A percentile compares a stretch with the other conserved stretches of the same genome.
phyloP scores from a whole-genome alignment of 2,329 filamentous ascomycete genomes.

The Chaetomiaceae sp. region DNA sequence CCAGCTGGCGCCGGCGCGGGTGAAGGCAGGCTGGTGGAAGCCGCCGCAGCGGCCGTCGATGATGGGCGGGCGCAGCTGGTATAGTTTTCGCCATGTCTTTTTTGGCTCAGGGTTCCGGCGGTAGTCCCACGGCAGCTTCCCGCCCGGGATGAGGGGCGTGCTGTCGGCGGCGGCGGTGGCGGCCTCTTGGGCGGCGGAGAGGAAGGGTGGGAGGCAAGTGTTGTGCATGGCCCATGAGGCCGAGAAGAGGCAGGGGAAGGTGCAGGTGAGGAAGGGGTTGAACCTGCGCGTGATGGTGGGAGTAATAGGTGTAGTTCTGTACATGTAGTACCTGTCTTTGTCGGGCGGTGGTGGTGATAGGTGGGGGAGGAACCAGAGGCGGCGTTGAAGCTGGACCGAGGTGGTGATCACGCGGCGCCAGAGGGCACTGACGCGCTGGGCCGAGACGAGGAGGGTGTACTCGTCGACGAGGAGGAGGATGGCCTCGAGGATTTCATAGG shows the following conservation, averaged over 20 bases:
- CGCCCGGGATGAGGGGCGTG: too few relatives aligned
- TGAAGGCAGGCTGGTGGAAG: background rate
- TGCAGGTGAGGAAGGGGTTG: background rate
- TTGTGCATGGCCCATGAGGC: too few relatives aligned
- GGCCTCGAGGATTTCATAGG: constrained; percentile 10
- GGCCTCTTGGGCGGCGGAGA: background rate
- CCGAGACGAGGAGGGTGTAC: constrained; percentile 6
- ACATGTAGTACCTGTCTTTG: too few relatives aligned
- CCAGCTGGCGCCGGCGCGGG: background rate
- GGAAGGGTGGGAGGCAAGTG: background rate
- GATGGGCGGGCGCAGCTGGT: background rate
- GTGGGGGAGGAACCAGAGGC: constrained; percentile 8
- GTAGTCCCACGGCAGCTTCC: background rate
- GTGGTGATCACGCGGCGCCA: constrained; percentile 6
- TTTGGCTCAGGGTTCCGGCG: too few relatives aligned
- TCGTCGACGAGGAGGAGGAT: constrained; percentile 13
- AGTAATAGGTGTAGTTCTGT: background rate
- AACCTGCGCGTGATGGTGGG: background rate
- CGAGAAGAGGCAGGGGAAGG: constrained; percentile 6
- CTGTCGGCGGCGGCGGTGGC: too few relatives aligned
- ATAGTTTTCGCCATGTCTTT: too few relatives aligned
- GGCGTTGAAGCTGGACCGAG: constrained; percentile 5
- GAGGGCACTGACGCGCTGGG: constrained; percentile 4
- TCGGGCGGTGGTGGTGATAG: background rate
- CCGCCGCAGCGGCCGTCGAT: background rate